These are phyloP conservation scores for Rubia tinctorum DNA, from an alignment of 305 asterid species.

Conservation along the genomic window DNA sequence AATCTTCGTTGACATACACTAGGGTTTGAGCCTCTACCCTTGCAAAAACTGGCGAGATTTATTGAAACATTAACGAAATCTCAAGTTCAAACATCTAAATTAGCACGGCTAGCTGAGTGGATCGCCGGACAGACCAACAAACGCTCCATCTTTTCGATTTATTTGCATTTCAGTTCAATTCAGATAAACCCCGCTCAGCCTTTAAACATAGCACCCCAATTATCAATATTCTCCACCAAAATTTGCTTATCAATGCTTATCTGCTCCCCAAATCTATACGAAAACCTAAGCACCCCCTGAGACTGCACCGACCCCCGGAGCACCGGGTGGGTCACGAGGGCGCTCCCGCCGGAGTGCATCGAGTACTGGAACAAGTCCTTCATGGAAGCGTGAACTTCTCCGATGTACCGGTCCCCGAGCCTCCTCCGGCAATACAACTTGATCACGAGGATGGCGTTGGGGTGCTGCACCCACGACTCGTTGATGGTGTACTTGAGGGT, in stretches of 20 bases:
- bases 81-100: too few relatives aligned
- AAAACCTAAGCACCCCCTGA: slow-evolving; percentile 51
- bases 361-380: slow-evolving; percentile 56
- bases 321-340: slow-evolving; percentile 43
- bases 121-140: too few relatives aligned
- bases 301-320: slow-evolving; percentile 53
- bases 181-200: too few relatives aligned
- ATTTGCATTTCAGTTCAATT: too few relatives aligned
- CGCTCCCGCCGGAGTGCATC: slow-evolving; percentile 34
- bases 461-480: slow-evolving; percentile 41
- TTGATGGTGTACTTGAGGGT: slow-evolving; percentile 40
- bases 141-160: too few relatives aligned
- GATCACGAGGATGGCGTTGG: slow-evolving; percentile 50
- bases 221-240: too few relatives aligned
- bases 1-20: too few relatives aligned
- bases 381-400: slow-evolving; percentile 53
- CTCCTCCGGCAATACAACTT: slow-evolving; percentile 60
- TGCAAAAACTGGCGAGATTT: too few relatives aligned
- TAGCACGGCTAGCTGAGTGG: too few relatives aligned
- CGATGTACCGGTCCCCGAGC: slow-evolving; percentile 62
- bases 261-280: slow-evolving; percentile 57
- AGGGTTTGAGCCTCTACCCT: too few relatives aligned
- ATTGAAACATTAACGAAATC: too few relatives aligned
- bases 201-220: too few relatives aligned
- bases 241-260: slow-evolving; percentile 44